These are phyloP conservation scores for Neurospora cerealis DNA, from an alignment of 495 filamentous ascomycete genomes.

Conservation along the genomic window DNA sequence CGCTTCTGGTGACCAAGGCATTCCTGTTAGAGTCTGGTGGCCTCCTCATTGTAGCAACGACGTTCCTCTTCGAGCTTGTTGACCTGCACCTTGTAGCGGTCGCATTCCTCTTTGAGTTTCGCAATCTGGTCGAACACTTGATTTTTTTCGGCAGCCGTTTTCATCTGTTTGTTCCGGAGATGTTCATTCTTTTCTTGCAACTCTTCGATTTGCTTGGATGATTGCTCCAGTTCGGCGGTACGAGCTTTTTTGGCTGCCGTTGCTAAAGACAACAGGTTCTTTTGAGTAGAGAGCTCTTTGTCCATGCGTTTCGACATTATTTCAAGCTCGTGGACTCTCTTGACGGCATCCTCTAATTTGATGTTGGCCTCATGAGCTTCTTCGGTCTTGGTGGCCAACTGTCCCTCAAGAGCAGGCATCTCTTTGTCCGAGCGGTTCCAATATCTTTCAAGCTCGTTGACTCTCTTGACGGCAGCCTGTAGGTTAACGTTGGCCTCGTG, in stretches of 20 bases:
- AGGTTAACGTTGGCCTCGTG: neutral
- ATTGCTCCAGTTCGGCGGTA: neutral
- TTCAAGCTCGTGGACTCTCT: neutral
- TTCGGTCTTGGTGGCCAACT: neutral
- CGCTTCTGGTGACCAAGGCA: neutral
- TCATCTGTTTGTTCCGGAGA: neutral
- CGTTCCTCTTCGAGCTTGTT: neutral
- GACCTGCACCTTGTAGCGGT: neutral
- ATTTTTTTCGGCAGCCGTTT: neutral
- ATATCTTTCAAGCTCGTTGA: neutral
- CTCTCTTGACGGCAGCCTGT: neutral
- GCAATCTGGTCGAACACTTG: neutral
- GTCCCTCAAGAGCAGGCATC: too few relatives aligned
- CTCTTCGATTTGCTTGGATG: neutral
- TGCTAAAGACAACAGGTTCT: neutral
- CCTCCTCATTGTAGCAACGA: neutral
- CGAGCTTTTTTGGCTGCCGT: neutral
- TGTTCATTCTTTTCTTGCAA: neutral
- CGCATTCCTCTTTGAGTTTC: neutral
- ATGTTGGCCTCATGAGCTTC: neutral
- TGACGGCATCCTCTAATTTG: neutral
- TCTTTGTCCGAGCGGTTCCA: too few relatives aligned
- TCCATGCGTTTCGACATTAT: neutral
- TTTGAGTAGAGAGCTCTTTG: neutral
- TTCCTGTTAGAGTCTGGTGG: neutral